Evolutionary conservation across 169 alveolate genomes (phyloP).

Genomic region (Sarcocystis neurona): DNA sequence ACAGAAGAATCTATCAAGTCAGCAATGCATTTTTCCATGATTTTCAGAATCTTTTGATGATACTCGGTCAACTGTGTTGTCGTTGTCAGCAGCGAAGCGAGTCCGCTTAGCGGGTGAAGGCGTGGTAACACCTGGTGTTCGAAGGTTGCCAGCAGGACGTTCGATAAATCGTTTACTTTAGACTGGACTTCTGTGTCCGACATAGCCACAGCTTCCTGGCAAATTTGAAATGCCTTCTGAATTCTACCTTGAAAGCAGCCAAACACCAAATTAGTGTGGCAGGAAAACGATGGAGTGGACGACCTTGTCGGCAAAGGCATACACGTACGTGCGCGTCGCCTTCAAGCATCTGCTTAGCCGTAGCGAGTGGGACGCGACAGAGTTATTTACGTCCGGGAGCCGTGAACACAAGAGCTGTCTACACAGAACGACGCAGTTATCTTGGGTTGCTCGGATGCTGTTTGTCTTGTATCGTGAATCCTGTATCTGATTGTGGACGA

Average conservation of each 20-base stretch:
- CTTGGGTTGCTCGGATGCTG: too few species aligned
- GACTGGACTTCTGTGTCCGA: constrained; percentile 32
- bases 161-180: constrained; percentile 38
- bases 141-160: neutral
- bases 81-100: constrained; percentile 37
- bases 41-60: constrained; percentile 41
- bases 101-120: constrained; percentile 4
- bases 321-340: neutral
- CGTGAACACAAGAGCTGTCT: neutral
- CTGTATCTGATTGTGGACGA: too few species aligned
- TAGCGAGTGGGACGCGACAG: neutral
- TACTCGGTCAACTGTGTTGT: constrained; percentile 11
- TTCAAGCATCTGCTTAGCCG: neutral
- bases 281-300: neutral
- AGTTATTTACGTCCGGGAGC: neutral
- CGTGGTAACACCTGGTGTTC: constrained; percentile 19
- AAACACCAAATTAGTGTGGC: neutral
- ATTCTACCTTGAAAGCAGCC: neutral
- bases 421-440: too few species aligned
- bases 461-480: too few species aligned
- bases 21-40: constrained; percentile 11
- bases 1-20: constrained; percentile 27
- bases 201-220: constrained; percentile 40
- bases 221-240: constrained; percentile 1
- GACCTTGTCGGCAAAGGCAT: neutral